These are phyloP conservation scores for Leishmania tropica DNA, from an alignment of 208 protist genomes.

Conservation along the genomic window DNA sequence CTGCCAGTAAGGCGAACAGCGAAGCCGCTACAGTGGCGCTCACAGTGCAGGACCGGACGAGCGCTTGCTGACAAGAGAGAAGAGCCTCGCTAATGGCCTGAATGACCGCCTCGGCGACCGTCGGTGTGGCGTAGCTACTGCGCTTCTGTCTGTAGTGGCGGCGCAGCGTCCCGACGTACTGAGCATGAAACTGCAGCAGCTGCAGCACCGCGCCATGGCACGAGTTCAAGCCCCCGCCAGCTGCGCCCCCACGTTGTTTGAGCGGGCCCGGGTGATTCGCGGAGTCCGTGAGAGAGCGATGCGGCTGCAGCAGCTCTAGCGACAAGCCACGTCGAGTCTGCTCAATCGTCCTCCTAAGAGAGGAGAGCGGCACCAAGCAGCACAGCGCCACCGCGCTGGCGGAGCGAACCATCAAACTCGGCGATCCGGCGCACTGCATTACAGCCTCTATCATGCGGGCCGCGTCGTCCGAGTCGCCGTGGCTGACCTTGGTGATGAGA, in stretches of 20 bases:
- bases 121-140: constrained; percentile 40
- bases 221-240: constrained; percentile 38
- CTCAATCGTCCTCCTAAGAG: constrained; percentile 8
- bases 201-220: constrained; percentile 85
- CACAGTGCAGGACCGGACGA: constrained; percentile 28
- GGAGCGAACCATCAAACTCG: constrained; percentile 81
- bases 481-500: constrained; percentile 21
- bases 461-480: constrained; percentile 31
- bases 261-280: not conserved
- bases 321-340: constrained; percentile 20
- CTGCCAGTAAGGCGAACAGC: constrained; percentile 53
- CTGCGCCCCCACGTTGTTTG: not conserved
- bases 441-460: constrained; percentile 63
- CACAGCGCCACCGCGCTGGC: constrained; percentile 76
- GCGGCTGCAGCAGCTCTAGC: not conserved
- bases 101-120: constrained; percentile 21
- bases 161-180: constrained; percentile 75
- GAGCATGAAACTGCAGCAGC: constrained; percentile 70
- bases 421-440: constrained; percentile 46
- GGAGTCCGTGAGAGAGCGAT: not conserved
- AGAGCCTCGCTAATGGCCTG: constrained; percentile 28
- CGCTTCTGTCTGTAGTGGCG: constrained; percentile 39
- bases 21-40: constrained; percentile 65
- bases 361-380: constrained; percentile 64
- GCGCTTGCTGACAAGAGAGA: constrained; percentile 9